Evolutionary conservation across 148 eudicot species (phyloP).

Genomic region (Heliamphora exappendiculata): DNA sequence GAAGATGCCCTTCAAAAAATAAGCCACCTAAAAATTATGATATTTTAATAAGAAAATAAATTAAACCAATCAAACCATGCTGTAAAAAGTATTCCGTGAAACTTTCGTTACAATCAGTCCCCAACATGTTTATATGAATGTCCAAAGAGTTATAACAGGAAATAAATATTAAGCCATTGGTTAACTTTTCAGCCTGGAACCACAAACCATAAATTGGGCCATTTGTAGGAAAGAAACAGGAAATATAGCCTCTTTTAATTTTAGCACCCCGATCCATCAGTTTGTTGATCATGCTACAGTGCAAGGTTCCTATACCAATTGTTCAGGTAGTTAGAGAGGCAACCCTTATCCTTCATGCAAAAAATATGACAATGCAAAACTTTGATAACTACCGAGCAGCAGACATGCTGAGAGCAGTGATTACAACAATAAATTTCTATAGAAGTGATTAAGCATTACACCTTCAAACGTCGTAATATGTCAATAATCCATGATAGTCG

Average conservation of each 20-base stretch:
- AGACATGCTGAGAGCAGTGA: slow-evolving; percentile 1
- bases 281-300: neutral
- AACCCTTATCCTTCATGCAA: neutral
- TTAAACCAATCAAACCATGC: neutral
- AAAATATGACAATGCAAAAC: neutral
- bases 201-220: neutral
- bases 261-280: neutral
- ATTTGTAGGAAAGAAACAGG: neutral
- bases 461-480: slow-evolving; percentile 77
- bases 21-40: neutral
- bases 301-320: neutral
- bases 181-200: neutral
- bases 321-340: neutral
- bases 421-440: neutral
- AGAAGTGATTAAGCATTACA: slow-evolving; percentile 15
- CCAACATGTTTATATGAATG: neutral
- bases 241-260: neutral
- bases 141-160: neutral
- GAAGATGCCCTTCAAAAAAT: neutral
- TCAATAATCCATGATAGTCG: slow-evolving; percentile 75
- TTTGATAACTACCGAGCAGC: neutral
- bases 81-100: neutral
- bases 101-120: neutral
- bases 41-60: neutral
- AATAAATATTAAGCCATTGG: neutral